A percentile compares a stretch with the other conserved stretches of the same genome.
These are phyloP conservation scores for Zygotorulaspora chibaensis DNA, from an alignment of 805 yeast species.

Conservation along the genomic window DNA sequence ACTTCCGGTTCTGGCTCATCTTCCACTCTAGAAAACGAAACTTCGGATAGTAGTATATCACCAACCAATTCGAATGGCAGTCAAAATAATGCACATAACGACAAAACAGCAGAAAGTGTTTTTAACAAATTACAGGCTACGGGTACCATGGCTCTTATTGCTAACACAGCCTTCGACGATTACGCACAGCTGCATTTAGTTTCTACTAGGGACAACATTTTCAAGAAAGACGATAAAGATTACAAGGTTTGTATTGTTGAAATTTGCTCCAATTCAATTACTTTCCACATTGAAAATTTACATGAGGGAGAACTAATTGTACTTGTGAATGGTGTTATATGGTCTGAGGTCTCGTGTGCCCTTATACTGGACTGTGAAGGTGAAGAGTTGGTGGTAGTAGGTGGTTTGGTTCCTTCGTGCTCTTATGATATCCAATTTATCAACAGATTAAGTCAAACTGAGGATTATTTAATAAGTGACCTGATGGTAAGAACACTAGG, in stretches of 20 bases:
- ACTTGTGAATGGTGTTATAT: conserved; percentile 60
- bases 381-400: conserved; percentile 52
- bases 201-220: conserved; percentile 25
- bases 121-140: conserved; percentile 30
- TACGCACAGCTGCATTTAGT: conserved; percentile 29
- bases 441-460: conserved; percentile 33
- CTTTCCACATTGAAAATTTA: conserved; percentile 47
- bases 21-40: conserved; percentile 7
- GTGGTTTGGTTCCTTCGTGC: conserved; percentile 60
- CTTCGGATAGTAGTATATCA: conserved; percentile 9
- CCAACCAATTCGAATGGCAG: conserved; percentile 16
- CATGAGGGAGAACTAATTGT: conserved; percentile 41
- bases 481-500: conserved; percentile 38
- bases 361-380: conserved; percentile 36
- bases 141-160: conserved; percentile 37
- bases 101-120: conserved; percentile 24
- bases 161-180: conserved; percentile 33
- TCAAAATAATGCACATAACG: conserved; percentile 1
- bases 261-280: conserved; percentile 49
- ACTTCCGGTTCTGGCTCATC: conserved; percentile 3
- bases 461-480: conserved; percentile 38
- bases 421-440: conserved; percentile 55
- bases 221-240: conserved; percentile 33
- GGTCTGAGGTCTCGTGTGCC: conserved; percentile 62
- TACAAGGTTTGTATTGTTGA: conserved; percentile 42